Base-by-base conservation (phyloP, 2,329 filamentous ascomycete species). In the Clarireedia paspali region DNA sequence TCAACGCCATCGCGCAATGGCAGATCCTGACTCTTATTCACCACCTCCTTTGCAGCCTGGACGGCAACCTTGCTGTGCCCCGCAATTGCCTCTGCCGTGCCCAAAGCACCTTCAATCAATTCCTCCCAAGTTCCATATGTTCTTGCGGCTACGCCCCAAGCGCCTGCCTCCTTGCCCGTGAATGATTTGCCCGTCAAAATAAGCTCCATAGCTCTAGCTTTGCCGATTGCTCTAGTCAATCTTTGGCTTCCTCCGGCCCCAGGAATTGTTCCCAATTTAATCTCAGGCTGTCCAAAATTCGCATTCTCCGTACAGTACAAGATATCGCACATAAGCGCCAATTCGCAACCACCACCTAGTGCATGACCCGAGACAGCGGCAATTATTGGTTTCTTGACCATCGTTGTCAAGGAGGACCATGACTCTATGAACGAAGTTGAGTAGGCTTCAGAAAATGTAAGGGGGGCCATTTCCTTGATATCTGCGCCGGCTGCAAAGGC, bases 381-480 rank as follows among this genome's bases (percentile, higher is more conserved):
- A 63, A 99, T 91, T 67, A 97, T 84, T 53, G 94, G 94, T 72
- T 95, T 97, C 75, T 95, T 95, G 71, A 97, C 79, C 60, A 83
- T 78, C 20, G 85, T 89, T 26, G 90, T 88, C 47, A 96, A 82
- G 60, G 87, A 80, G 5, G 91, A 96, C 94, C 94, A 99, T 9
- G 84, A 84, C 70, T 96, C 91, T 72, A 99, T 97, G 73, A 99
- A 99, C 69, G 95, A 89, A 63, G 77, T 83, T 48, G 83, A 88
- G 76, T 96, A 97, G 40, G 94, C 92, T 62, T 86, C 77, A 60
- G 88, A 82, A 74, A 99, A 99, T 55, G 86, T 91, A 40, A 96
- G 83, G 59, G 90, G 85, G 30, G 90, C 88, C 94, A 99, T 99
- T 74, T 99, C 94, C 74, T 97, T 97, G 77, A 99, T 99, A 73